Conservation (phyloP, 176 grass and related monocot species). For the Paspalum vaginatum region DNA sequence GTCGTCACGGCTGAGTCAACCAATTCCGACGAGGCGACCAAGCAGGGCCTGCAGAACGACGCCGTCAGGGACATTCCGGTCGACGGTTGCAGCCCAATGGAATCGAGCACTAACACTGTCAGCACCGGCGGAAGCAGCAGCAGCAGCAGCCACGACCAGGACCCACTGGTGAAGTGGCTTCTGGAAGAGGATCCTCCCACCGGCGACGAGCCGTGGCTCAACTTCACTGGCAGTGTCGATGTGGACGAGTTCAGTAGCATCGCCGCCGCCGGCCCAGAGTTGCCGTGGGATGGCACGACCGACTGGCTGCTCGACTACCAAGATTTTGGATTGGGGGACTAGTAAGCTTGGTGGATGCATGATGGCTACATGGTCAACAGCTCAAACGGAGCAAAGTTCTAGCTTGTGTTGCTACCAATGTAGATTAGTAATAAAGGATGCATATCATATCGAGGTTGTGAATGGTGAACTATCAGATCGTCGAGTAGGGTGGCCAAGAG, state of each 20-base stretch:
- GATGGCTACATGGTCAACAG: slow-evolving; percentile 42
- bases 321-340: slow-evolving; percentile 56
- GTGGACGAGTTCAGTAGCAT: slow-evolving; percentile 53
- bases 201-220: slow-evolving; percentile 61
- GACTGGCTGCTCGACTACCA: slow-evolving; percentile 92
- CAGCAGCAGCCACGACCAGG: slow-evolving; percentile 45
- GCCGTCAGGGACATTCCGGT: not conserved
- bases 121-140: slow-evolving; percentile 15
- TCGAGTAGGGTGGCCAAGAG: slow-evolving; percentile 18
- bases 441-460: slow-evolving; percentile 16
- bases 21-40: slow-evolving; percentile 42
- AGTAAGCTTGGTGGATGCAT: slow-evolving; percentile 8
- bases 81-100: slow-evolving; percentile 37
- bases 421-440: slow-evolving; percentile 36
- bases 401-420: slow-evolving; percentile 44
- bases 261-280: not conserved
- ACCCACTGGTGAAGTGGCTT: slow-evolving; percentile 61
- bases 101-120: slow-evolving; percentile 47
- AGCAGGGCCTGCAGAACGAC: not conserved
- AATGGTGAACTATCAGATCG: slow-evolving; percentile 20
- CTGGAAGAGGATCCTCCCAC: slow-evolving; percentile 60
- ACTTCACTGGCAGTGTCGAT: slow-evolving; percentile 27
- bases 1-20: slow-evolving; percentile 47
- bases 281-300: slow-evolving; percentile 54
- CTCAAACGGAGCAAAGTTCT: slow-evolving; percentile 52